phyloP scores from a whole-genome alignment of 2,329 filamentous ascomycete species.

The Xylaria sp. region DNA sequence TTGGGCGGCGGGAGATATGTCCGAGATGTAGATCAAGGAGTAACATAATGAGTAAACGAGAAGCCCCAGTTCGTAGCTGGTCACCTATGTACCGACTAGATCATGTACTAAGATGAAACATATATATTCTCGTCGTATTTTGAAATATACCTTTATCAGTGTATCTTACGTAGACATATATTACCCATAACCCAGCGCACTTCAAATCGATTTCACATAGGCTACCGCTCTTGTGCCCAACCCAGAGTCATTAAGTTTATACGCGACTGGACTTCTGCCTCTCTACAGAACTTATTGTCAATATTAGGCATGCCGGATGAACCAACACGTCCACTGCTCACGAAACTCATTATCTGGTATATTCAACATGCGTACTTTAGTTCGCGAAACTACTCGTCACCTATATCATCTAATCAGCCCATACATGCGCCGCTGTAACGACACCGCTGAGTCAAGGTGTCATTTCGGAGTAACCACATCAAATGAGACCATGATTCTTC shows the following conservation, averaged over 20 bases:
- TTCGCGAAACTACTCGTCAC: not conserved
- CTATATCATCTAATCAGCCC: not conserved
- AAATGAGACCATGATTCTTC: no score
- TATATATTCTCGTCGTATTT: conserved; percentile 5
- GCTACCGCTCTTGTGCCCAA: no score
- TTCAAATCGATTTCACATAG: no score
- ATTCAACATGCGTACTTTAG: not conserved
- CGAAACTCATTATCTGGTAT: not conserved
- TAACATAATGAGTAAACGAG: not conserved
- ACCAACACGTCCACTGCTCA: not conserved
- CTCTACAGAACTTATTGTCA: no score
- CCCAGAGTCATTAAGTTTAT: no score
- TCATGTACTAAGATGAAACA: conserved; percentile 8
- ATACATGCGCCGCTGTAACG: not conserved
- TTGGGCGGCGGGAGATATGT: not conserved
- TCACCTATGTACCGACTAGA: not conserved
- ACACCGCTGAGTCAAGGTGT: not conserved
- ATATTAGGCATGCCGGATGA: not conserved
- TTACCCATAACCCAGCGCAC: not conserved
- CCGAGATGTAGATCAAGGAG: not conserved
- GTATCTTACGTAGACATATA: not conserved
- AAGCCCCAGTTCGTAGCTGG: not conserved
- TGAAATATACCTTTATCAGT: not conserved
- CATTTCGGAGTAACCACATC: not conserved
- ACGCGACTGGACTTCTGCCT: no score